Base-by-base conservation (phyloP, 176 grass and related monocot genomes). In the Zea mays region DNA sequence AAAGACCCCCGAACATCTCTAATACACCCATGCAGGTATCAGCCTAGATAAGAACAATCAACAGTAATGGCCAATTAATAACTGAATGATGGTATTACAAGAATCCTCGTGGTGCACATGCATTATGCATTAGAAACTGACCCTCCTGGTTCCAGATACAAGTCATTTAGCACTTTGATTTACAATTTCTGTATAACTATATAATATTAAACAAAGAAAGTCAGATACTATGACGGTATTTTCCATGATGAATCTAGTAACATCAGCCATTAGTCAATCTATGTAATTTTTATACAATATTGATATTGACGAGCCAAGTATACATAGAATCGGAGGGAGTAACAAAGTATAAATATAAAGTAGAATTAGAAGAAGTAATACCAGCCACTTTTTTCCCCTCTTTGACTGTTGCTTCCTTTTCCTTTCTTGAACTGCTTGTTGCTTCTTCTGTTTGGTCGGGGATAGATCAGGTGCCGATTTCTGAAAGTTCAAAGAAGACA, bases 381-480 rank as follows among this genome's bases (percentile, higher is more conserved):
- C 96, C 87, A 90, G 64, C 10, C 44, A 71, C 69, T 71, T 79
- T 81, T 82, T 46, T 52, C 83, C 75, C 65, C 73, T 80, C 58
- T 72, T 84, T 14, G 68, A 51, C 52, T 80, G 75, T 65, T 80
- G 74, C 71, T 73, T 90, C 21, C 62, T 80, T 46, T 86, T 87
- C 5, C 50, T 48, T 57, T 56, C 75, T 79, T 38, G 62, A 62
- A 40, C 49, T 72, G 49, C 45, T 67, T 74, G 82, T 81, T 80
- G 21, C 43, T 27, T 27, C 27, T 76, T 72, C 64, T 35, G 67
- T 72, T 77, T 86, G 65, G 37, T 85, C 4, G 10, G 70, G 74
- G 80, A 75, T 7, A 72, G 39, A 76, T 61, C 55, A 72, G 41
- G 55, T 69, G 35, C 9, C 61, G 77, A 79, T 74, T 78, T 35